Base-by-base conservation (phyloP, 352 stramenopile species). In the Phytophthora meadii region DNA sequence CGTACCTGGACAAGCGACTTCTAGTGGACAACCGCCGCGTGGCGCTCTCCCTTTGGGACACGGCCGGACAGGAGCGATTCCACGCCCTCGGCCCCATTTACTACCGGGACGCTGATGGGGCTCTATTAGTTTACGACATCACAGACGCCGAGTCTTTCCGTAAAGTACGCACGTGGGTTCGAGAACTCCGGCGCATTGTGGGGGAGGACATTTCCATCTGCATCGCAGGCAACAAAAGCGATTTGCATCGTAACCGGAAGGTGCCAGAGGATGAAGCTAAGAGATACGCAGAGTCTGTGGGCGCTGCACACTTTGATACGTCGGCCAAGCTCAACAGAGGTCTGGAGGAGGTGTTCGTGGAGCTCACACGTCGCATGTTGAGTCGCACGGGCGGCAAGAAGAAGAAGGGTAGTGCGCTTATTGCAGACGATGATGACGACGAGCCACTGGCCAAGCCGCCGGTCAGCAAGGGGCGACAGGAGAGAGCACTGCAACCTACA, bases 151-250 rank as follows among this genome's bases (percentile, higher is more conserved):
- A 96, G 61, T 95, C 91, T n/a, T 97, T 97, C 68, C 72, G 77
- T 52, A 95, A 97, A 69, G 91, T 98, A 17, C 87, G 91, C 72
- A 97, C 89, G 64, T 98, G 94, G 94, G 92, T 98, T 50, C 89
- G 89, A 17, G 94, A 98, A 68, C 77, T 98, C 55, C 87, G 90
- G 5, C 87, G 93, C 42, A 96, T 98, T 53, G 92, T 97, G 24
- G 90, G 89, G 24, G 83, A 94, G 48, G 88, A 97, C 50, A 98
- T 98, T 54, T 78, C 87, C 39, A 97, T 98, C 51, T 86, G 75
- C 34, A 98, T 98, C 68, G 92, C 90, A 12, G 94, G 93, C 40
- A 98, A 98, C 72, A 98, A 98, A 64, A 80, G 79, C 53, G 94
- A 98, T 68, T 69, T 98, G 36, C 89, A 97, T 64, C 87, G 87